Percentiles rank a stretch among this genome's conserved stretches.
phyloP scores from a whole-genome alignment of 495 filamentous ascomycete species.

The Tuber borchii region DNA sequence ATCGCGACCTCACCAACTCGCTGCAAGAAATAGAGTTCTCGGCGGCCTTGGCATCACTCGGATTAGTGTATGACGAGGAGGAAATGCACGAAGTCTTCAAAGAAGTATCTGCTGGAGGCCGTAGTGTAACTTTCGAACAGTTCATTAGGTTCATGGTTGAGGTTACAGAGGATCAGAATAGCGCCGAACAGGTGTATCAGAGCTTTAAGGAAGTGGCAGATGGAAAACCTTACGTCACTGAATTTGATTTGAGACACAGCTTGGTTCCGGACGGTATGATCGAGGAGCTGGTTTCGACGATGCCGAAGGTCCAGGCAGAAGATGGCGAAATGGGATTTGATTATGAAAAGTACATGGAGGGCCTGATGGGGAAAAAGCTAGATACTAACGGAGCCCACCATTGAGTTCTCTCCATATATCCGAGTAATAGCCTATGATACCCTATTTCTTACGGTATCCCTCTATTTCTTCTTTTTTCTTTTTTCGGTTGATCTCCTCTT shows the following conservation, averaged over 20 bases:
- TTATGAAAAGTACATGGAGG: slow-evolving; percentile 42
- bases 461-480: neutral
- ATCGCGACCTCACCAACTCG: slow-evolving; percentile 83
- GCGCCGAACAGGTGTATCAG: slow-evolving; percentile 95
- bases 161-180: slow-evolving; percentile 97
- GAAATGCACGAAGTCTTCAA: slow-evolving; percentile 93
- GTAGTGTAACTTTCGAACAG: slow-evolving; percentile 89
- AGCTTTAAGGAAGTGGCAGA: slow-evolving; percentile 94
- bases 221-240: slow-evolving; percentile 96
- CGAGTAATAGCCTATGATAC: neutral
- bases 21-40: slow-evolving; percentile 93
- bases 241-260: slow-evolving; percentile 89
- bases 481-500: neutral
- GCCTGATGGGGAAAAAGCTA: slow-evolving; percentile 33
- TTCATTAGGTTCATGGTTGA: slow-evolving; percentile 99
- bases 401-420: slow-evolving; percentile 5
- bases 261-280: slow-evolving; percentile 93
- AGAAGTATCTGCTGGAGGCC: slow-evolving; percentile 64
- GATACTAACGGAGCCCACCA: slow-evolving; percentile 28
- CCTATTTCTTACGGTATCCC: neutral
- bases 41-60: slow-evolving; percentile 84
- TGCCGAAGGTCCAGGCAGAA: slow-evolving; percentile 51
- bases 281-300: slow-evolving; percentile 77
- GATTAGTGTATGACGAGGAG: slow-evolving; percentile 85
- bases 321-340: slow-evolving; percentile 37